These are phyloP conservation scores for Recurvomyces mirabilis DNA, from an alignment of 495 filamentous ascomycete genomes.

Conservation along the genomic window DNA sequence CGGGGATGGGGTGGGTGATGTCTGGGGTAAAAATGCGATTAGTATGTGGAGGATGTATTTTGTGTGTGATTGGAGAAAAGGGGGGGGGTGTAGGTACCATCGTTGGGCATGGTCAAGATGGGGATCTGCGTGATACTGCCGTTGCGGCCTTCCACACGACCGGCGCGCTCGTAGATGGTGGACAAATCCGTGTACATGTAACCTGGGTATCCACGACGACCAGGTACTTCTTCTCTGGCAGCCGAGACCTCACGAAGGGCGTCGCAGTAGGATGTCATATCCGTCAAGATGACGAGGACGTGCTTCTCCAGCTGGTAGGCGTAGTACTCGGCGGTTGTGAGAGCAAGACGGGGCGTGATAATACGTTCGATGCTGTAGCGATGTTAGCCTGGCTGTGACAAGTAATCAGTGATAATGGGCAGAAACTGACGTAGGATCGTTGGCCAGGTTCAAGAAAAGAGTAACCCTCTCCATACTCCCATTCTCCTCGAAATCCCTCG, in stretches of 20 bases:
- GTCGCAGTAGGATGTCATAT: conserved; percentile 96
- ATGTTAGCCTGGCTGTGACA: background rate
- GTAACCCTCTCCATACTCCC: conserved; percentile 95
- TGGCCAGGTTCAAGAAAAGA: conserved; percentile 96
- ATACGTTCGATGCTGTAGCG: conserved; percentile 89
- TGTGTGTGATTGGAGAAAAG: background rate
- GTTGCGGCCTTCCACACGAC: conserved; percentile 93
- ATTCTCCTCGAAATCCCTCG: conserved; percentile 97
- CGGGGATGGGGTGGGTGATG: conserved; percentile 98
- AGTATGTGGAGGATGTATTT: conserved; percentile 6
- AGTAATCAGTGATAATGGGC: background rate
- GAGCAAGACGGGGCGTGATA: conserved; percentile 94
- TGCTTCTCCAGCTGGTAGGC: conserved; percentile 99
- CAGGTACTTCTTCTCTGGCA: conserved; percentile 96
- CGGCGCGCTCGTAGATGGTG: conserved; percentile 98
- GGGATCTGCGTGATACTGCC: conserved; percentile 99
- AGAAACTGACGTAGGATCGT: conserved; percentile 82
- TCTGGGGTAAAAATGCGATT: too few species aligned
- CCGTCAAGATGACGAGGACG: conserved; percentile 95
- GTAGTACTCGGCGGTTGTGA: conserved; percentile 99
- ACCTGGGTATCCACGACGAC: conserved; percentile 98
- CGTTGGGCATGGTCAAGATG: conserved; percentile 98
- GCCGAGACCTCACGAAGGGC: conserved; percentile 96
- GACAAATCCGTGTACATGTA: conserved; percentile 99
- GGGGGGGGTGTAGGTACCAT: conserved; percentile 42